Evolutionary conservation across 2,329 filamentous ascomycete genomes (phyloP), one percentile per base, ranked within the genome.

Genomic region (Zymoseptoria brevis): DNA sequence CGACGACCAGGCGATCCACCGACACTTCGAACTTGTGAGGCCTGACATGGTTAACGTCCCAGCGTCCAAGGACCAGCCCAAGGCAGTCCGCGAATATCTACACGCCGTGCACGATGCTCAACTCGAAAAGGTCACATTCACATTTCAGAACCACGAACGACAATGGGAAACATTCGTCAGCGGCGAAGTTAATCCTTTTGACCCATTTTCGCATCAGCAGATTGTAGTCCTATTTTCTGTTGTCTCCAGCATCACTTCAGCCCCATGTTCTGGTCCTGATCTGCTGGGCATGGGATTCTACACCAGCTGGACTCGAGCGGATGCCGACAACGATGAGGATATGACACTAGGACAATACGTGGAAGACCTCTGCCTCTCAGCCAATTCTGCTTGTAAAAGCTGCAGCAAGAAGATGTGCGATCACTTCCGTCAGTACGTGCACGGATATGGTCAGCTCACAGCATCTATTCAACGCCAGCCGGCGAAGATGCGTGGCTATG

Each of bases 81-180:
- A 85, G 51, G 90, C 96, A 70, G 89, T 96, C 30, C 91, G 92
- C 77, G 93, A 97, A 68, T 90, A 97, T 54, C 77, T 99, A 6
- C 91, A 94, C 71, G 94, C 94, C 21, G 92, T 96, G 11, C 92
- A 97, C 73, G 90, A 96, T 71, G 92, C 92, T 1, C 94, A 99
- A 73, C 96, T 97, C 68, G 92, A 99, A 72, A 96, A 94, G 74
- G 92, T 93, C 1, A 77, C 95, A 35, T 90, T 96, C 74, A 91
- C 92, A 67, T 99, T 97, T 71, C 85, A 91, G 72, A 96, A 90
- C 0, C 93, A 97, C 71, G 96, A 91, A 58, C 85, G 90, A 29
- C 92, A 96, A 67, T 99, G 94, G 94, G 94, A 99, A 71, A 89
- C 90, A 26, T 96, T 96, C 68, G 87, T 96, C 21, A 86, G 93